Evolutionary conservation across 495 filamentous ascomycete species (phyloP), one percentile per base, ranked within the genome.

Genomic region (Neurospora discreta): DNA sequence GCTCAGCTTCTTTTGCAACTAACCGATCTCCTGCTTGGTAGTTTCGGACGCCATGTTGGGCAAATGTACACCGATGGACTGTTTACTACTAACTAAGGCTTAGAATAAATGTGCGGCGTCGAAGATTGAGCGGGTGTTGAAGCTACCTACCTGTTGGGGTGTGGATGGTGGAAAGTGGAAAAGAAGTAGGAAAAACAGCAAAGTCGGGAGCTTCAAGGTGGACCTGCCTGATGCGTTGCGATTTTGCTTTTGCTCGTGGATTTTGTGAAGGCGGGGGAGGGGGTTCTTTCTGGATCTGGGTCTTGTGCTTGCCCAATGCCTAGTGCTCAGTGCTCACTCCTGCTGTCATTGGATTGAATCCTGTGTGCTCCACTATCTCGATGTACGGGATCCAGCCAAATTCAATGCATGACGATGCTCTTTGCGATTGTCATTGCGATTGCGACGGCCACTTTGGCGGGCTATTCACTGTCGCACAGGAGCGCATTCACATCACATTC

Each of bases 261-360:
- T 80, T 77, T 83, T 82, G 73, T 75, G 75, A 80, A 81, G 77
- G 78, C 77, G 78, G 81, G 79, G 80, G 80, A 79, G 77, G 75
- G 79, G 80, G 74, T 74, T 77, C 74, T 38, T 38, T 72, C 74
- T 44, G 39, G 68, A 20, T 46, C 68, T 41, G 33, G 20, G 58
- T 39, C 40, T 68, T 44, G 26, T 40, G 69, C 43, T 46, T 38
- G 36, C n/a, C 39, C 26, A 58, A 23, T 58, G 41, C 69, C 18
- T 36, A 8, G 71, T 69, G 40, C 68, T 58, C 20, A 38, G 38
- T 18, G 41, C 42, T 20, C 39, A 42, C 20, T 38, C 40, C 46
- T 73, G 68, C 52, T 68, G 30, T 26, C 23, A 33, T 65, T 33
- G 26, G 26, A 52, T 36, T 65, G 40, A 30, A 58, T 16, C 30